phyloP scores from a whole-genome alignment of 2,329 filamentous ascomycete species.

The Xylaria sp. region DNA sequence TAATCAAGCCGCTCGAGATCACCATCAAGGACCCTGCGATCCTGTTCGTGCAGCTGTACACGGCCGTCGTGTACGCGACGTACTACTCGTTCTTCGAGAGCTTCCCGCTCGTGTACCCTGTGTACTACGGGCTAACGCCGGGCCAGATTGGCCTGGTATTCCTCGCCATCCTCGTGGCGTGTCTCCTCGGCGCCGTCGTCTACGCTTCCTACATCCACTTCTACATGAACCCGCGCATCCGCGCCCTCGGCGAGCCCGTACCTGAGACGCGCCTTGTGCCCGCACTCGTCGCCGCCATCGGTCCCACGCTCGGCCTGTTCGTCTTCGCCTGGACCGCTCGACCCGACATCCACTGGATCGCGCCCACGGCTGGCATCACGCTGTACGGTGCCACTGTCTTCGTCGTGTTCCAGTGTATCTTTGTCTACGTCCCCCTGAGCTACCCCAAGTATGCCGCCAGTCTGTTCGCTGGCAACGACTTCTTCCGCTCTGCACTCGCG shows the following conservation, averaged over 20 bases:
- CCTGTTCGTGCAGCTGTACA: conserved; percentile 71
- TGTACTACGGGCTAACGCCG: conserved; percentile 68
- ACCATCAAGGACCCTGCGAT: conserved; percentile 71
- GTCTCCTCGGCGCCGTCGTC: conserved; percentile 60
- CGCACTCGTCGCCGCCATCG: conserved; percentile 63
- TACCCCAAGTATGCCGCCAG: conserved; percentile 68
- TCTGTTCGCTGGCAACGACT: conserved; percentile 70
- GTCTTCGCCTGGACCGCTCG: conserved; percentile 68
- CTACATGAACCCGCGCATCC: conserved; percentile 63
- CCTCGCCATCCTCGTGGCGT: conserved; percentile 68
- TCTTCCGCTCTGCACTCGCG: conserved; percentile 67
- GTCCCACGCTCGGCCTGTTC: conserved; percentile 69
- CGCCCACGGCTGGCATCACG: conserved; percentile 66
- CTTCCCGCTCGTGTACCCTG: conserved; percentile 72
- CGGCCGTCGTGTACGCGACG: conserved; percentile 69
- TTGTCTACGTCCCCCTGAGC: conserved; percentile 67
- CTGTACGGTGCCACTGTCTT: conserved; percentile 54
- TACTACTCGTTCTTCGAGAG: conserved; percentile 74
- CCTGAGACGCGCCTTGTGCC: conserved; percentile 67
- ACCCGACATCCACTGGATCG: conserved; percentile 64
- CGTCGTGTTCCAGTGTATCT: conserved; percentile 66
- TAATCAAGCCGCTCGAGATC: conserved; percentile 62
- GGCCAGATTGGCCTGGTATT: conserved; percentile 70
- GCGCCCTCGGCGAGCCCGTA: conserved; percentile 59
- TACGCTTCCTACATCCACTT: conserved; percentile 65